Evolutionary conservation across 352 stramenopile species (phyloP), one percentile per base, ranked within the genome.

Genomic region (Phytopythium aichiense): DNA sequence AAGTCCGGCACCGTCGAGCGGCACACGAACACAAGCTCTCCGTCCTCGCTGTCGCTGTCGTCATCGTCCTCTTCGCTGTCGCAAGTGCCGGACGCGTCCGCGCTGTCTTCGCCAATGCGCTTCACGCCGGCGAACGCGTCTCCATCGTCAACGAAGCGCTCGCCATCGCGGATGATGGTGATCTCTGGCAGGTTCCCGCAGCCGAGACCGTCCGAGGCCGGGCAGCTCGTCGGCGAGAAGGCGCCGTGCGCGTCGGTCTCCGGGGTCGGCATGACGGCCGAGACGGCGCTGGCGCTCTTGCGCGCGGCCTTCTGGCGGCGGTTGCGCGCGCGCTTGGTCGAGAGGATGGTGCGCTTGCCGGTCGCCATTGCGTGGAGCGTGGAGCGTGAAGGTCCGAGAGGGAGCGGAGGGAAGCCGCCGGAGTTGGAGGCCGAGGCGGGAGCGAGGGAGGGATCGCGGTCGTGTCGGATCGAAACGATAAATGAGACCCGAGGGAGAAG

Each of bases 321-420:
- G 69, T 71, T 79, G 65, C 80, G 78, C 2, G 77, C 73, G 49
- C 80, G 80, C 64, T 89, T 92, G 59, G 66, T 72, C 25, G 76
- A 84, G 57, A 86, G 66, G 63, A 89, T 87, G 7, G 79, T 77
- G 35, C 81, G 79, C 55, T 89, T 90, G 71, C 89, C 78, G 60
- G 68, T 73, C 20, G 73, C 68, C 81, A 90, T 88, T 65, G 60
- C 28, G 18, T 16, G 6, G 28, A 50, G 13, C 6, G 35, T 38
- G 13, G 42, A 54, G 42, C 20, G 30, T 35, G 2, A 23, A 37
- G 23, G 5, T 31, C 45, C 23, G 45, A 35, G 48, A 28, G 53
- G n/a, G n/a, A 48, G 35, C 16, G 50, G 7, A 16, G 28, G 22
- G 52, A 22, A 5, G 15, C 20, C n/a, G 33, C 9, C 12, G 28